These are phyloP conservation scores for Rutidosis leptorrhynchoides DNA, from an alignment of 129 eudicot species.

Conservation along the genomic window DNA sequence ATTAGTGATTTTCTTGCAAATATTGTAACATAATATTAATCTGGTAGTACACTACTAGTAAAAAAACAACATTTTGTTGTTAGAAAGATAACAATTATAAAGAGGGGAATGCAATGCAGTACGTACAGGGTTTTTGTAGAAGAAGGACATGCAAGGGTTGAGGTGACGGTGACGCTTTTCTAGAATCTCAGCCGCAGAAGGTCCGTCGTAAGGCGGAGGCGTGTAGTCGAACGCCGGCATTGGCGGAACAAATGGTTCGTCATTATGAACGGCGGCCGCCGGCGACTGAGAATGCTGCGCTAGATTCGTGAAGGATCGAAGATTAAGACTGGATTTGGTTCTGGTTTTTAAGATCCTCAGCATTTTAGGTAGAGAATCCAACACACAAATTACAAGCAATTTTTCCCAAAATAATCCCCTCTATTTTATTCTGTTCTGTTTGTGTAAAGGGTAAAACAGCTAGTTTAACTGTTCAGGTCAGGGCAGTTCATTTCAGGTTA, in stretches of 20 bases:
- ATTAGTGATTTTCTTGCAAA: too few species aligned
- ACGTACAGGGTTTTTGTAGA: constrained; percentile 49
- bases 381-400: background rate
- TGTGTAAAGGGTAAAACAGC: background rate
- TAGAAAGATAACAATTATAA: background rate
- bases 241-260: constrained; percentile 30
- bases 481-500: too few species aligned
- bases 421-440: too few species aligned
- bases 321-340: background rate
- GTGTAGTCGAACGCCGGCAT: constrained; percentile 68
- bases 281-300: background rate
- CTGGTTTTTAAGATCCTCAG: background rate
- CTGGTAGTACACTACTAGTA: background rate
- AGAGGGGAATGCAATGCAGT: background rate
- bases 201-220: constrained; percentile 63
- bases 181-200: constrained; percentile 54
- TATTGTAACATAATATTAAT: too few species aligned
- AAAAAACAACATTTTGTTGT: background rate
- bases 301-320: background rate
- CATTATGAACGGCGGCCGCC: constrained; percentile 21
- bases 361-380: background rate
- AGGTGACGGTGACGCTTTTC: constrained; percentile 47
- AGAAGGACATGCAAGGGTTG: constrained; percentile 57
- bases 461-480: too few species aligned
- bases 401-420: background rate